Base-by-base conservation (phyloP, 2,329 filamentous ascomycete species). In the Colletotrichum salicis region DNA sequence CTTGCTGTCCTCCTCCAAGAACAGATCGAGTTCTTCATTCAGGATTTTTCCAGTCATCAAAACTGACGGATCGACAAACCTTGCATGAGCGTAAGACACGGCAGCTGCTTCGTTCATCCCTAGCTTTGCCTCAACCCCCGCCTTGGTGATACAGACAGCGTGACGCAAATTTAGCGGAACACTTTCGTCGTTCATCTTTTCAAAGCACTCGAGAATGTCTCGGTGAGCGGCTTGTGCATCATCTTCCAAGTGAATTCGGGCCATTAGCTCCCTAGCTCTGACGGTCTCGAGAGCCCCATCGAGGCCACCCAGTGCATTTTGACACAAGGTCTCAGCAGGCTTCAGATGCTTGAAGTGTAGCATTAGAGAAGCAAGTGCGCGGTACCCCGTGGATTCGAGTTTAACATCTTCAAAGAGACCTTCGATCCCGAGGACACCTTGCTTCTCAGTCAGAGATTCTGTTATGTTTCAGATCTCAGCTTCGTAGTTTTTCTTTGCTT, bases 391-490 rank as follows among this genome's bases (percentile, higher is more conserved):
- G 1, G 72, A 62, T 8, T 74, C 67, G 51, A 72, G 37, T 4
- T 74, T 31, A 5, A 76, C 33, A 4, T 78, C 74, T 4, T 59
- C 59, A 27, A 79, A 77, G 0, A 79, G 68, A 1, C 64, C 64
- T 13, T 74, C 57, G 1, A 79, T 54, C 0, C 75, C 78, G 0
- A 78, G 61, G 7, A 72, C 65, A 4, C 55, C 73, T 13, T 62
- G 71, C 2, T 67, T 63, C 19, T 65, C 63, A 12, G 22, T 57
- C 1, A 76, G 56, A 0, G 56, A 45, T 1, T 65, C 67, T 1
- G 74, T 33, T 3, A 60, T 54, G 2, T 51, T 24, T 15, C 51
- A 29, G 13, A 57, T 19, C 1, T 29, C 67, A 11, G 59, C 54
- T 6, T 27, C 57, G 48, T 77, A 78, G 61, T 76, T 67, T 0